Evolutionary conservation across 108 stramenopile species (phyloP).

Genomic region (Phaeodactylum tricornutum): DNA sequence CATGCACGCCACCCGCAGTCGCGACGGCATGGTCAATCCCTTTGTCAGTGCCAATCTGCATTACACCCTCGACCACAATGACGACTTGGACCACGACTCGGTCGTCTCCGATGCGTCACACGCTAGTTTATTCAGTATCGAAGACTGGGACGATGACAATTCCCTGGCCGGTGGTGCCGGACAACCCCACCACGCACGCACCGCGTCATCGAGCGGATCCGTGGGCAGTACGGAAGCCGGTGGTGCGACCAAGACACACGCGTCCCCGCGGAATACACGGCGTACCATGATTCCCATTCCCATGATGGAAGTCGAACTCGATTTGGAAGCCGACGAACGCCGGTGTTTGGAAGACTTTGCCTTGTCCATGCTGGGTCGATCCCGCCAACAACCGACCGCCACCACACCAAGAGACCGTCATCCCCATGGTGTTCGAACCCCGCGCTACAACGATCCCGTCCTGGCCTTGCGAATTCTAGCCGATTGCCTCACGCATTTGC

Average conservation of each 20-base stretch:
- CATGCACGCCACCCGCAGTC: background rate
- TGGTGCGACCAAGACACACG: background rate
- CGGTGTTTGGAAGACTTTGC: constrained; percentile 58
- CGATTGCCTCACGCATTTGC: constrained; percentile 56
- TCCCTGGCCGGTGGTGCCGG: background rate
- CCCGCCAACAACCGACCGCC: constrained; percentile 3
- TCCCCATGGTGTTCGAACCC: constrained; percentile 12
- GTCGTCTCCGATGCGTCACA: constrained; percentile 1
- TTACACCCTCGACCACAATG: constrained; percentile 20
- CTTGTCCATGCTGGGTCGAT: constrained; percentile 5
- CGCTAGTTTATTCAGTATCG: constrained; percentile 5
- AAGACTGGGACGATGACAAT: constrained; percentile 1
- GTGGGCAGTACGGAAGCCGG: background rate
- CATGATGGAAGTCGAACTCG: constrained; percentile 67
- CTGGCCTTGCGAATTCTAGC: constrained; percentile 71
- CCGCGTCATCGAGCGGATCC: background rate
- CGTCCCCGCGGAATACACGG: constrained; percentile 1
- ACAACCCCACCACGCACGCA: background rate
- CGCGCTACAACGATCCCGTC: constrained; percentile 58
- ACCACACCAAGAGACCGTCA: too few species aligned
- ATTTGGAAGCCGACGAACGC: constrained; percentile 73
- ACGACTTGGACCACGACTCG: constrained; percentile 3
- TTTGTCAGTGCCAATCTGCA: constrained; percentile 18
- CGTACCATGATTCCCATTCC: constrained; percentile 44
- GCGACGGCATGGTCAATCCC: constrained; percentile 24